phyloP scores from a whole-genome alignment of 805 yeast genomes.

The Candida ovalis region DNA sequence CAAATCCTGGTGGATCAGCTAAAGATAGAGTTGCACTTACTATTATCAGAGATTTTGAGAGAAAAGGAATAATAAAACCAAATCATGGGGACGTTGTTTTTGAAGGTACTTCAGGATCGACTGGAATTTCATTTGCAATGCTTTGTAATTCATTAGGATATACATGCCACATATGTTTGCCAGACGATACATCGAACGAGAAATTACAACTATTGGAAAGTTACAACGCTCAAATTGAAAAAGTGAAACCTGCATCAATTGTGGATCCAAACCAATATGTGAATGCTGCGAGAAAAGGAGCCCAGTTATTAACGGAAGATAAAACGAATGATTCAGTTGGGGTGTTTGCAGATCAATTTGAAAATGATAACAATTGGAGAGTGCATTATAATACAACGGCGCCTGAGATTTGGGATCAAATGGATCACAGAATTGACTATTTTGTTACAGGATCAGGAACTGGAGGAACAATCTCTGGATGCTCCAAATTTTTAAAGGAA shows the following conservation, averaged over 20 bases:
- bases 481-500: slow-evolving; percentile 67
- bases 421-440: slow-evolving; percentile 59
- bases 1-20: slow-evolving; percentile 94
- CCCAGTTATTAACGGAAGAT: slow-evolving; percentile 46
- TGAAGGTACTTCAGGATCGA: slow-evolving; percentile 96
- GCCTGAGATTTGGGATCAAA: slow-evolving; percentile 84
- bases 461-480: slow-evolving; percentile 96
- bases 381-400: slow-evolving; percentile 82
- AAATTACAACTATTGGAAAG: slow-evolving; percentile 67
- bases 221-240: slow-evolving; percentile 78
- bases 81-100: slow-evolving; percentile 68
- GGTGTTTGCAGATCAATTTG: slow-evolving; percentile 93
- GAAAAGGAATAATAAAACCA: slow-evolving; percentile 51
- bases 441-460: slow-evolving; percentile 95
- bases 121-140: slow-evolving; percentile 91
- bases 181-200: slow-evolving; percentile 88
- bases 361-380: slow-evolving; percentile 86
- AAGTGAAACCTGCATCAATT: slow-evolving; percentile 91
- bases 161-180: slow-evolving; percentile 87
- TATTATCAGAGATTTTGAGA: slow-evolving; percentile 68
- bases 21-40: slow-evolving; percentile 92
- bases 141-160: slow-evolving; percentile 88
- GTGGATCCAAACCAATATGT: slow-evolving; percentile 93
- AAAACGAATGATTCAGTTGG: slow-evolving; percentile 45
- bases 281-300: slow-evolving; percentile 73